These are phyloP conservation scores for Globisporangium alternatum DNA, from an alignment of 352 stramenopile species.

Conservation along the genomic window DNA sequence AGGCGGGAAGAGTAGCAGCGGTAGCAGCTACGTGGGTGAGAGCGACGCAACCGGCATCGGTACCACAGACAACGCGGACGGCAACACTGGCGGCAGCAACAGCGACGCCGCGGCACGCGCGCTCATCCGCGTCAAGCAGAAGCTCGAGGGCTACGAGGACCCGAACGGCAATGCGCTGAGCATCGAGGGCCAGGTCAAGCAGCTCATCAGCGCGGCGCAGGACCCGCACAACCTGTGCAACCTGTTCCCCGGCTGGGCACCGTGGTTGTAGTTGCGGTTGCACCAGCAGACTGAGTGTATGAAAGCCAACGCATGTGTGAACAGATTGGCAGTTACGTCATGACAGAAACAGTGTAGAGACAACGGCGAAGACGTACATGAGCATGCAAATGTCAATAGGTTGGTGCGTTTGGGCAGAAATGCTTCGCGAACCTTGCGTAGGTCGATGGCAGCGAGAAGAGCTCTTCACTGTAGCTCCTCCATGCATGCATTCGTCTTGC, in stretches of 20 bases:
- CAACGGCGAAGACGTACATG: too few relatives aligned
- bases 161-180: slow-evolving; percentile 94
- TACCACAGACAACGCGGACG: not conserved
- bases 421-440: too few relatives aligned
- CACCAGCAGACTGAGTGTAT: too few relatives aligned
- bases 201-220: slow-evolving; percentile 95
- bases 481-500: too few relatives aligned
- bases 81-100: slow-evolving; percentile 20
- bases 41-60: not conserved
- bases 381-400: too few relatives aligned
- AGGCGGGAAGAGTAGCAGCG: slow-evolving; percentile 4
- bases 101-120: slow-evolving; percentile 91
- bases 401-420: too few relatives aligned
- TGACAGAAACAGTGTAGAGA: too few relatives aligned
- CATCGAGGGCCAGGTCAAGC: slow-evolving; percentile 98
- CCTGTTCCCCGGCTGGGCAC: slow-evolving; percentile 95
- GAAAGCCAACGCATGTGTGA: too few relatives aligned
- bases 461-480: too few relatives aligned
- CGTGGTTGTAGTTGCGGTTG: slow-evolving; percentile 85
- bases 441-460: too few relatives aligned
- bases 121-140: slow-evolving; percentile 96
- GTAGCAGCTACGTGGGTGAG: slow-evolving; percentile 23
- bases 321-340: not conserved
- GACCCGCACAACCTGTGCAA: slow-evolving; percentile 95
- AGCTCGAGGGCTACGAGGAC: slow-evolving; percentile 98